Evolutionary conservation across 495 filamentous ascomycete species (phyloP).

Genomic region (Clavariopsis aquatica): DNA sequence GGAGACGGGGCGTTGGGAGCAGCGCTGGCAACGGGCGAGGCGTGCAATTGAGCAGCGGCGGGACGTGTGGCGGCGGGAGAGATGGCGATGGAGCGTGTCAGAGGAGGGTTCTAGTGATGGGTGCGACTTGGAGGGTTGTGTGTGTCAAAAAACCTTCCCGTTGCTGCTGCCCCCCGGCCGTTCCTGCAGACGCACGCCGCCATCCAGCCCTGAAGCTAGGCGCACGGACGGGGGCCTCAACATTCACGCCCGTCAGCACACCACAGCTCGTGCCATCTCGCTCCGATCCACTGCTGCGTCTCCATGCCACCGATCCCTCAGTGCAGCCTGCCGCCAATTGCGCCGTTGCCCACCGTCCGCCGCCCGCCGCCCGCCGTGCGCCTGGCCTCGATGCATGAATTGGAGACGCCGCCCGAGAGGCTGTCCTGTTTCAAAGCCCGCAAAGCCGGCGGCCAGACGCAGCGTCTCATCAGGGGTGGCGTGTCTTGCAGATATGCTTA

Average conservation of each 20-base stretch:
- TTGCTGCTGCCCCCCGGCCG: neutral
- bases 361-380: neutral
- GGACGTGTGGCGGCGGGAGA: neutral
- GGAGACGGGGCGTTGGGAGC: neutral
- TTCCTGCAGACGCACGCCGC: neutral
- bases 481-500: neutral
- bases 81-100: neutral
- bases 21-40: neutral
- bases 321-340: neutral
- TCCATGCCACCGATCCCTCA: neutral
- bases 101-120: neutral
- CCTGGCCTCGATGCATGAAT: neutral
- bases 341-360: neutral
- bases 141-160: slow-evolving; percentile 3
- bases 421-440: neutral
- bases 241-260: neutral
- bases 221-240: neutral
- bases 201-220: neutral
- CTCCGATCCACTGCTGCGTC: neutral
- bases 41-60: slow-evolving; percentile 5
- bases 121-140: neutral
- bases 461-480: neutral
- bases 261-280: neutral
- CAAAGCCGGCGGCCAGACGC: neutral
- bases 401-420: too few relatives aligned